Percentiles rank a stretch among this genome's conserved stretches.
phyloP scores from a whole-genome alignment of 1,139 yeast genomes.

The Kluyveromyces sp. region DNA sequence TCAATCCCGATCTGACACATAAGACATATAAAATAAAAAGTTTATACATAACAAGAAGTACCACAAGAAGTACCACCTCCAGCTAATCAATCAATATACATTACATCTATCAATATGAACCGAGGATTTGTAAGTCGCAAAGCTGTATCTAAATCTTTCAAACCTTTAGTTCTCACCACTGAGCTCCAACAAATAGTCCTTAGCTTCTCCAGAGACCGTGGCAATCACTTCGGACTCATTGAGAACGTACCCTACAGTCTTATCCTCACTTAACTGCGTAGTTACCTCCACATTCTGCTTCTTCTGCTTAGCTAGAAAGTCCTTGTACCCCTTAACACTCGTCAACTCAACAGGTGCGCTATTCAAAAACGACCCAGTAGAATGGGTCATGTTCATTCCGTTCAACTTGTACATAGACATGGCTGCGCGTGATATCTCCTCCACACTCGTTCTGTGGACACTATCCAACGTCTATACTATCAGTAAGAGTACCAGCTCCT shows the following conservation, averaged over 20 bases:
- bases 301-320: slow-evolving; percentile 27
- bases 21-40: not conserved
- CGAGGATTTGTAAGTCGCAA: no score
- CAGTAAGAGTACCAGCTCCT: no score
- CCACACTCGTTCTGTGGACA: no score
- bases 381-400: slow-evolving; percentile 16
- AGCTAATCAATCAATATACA: not conserved
- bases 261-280: slow-evolving; percentile 30
- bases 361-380: slow-evolving; percentile 28
- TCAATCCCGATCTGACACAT: no score
- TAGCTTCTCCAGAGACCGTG: slow-evolving; percentile 33
- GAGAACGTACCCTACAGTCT: slow-evolving; percentile 29
- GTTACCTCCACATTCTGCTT: slow-evolving; percentile 18
- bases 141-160: no score
- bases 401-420: slow-evolving; percentile 7
- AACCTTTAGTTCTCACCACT: slow-evolving; percentile 12
- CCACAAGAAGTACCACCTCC: not conserved
- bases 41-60: not conserved
- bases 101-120: not conserved
- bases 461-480: no score
- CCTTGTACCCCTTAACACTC: slow-evolving; percentile 33
- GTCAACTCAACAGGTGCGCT: slow-evolving; percentile 35
- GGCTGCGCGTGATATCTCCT: no score
- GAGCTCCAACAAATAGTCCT: slow-evolving; percentile 22
- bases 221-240: slow-evolving; percentile 33